Evolutionary conservation across 176 grass and related monocot genomes (phyloP).

Genomic region (Aegilops umbellulata): DNA sequence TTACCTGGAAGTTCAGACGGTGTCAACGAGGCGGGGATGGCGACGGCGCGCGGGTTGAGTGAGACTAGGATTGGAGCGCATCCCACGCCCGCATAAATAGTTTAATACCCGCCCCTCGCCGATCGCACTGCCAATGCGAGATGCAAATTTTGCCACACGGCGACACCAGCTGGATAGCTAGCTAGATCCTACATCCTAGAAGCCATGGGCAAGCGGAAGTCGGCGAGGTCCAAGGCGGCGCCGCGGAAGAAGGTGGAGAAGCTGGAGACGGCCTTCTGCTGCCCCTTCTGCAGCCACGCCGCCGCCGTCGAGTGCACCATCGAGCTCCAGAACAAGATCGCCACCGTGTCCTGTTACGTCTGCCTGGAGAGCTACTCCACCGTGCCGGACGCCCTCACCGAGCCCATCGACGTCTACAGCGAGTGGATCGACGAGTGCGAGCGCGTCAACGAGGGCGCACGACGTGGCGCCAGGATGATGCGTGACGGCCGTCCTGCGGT

Average conservation of each 20-base stretch:
- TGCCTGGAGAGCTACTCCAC: constrained; percentile 30
- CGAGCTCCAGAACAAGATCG: not conserved
- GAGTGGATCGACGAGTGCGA: constrained; percentile 42
- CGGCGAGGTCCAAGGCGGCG: not conserved
- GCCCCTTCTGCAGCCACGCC: constrained; percentile 3
- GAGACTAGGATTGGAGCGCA: no score
- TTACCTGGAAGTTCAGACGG: no score
- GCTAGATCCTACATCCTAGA: not conserved
- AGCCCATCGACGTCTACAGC: constrained; percentile 36
- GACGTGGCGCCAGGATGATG: not conserved
- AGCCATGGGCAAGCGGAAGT: constrained; percentile 35
- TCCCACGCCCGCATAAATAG: no score
- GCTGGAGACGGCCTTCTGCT: constrained; percentile 24
- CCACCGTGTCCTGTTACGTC: not conserved
- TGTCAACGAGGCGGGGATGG: no score
- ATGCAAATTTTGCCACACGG: no score
- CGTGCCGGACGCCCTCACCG: constrained; percentile 12
- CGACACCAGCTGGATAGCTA: no score
- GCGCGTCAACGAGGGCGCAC: not conserved
- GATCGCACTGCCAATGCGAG: no score
- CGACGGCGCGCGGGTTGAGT: no score
- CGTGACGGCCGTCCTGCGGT: not conserved
- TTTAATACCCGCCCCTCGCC: no score
- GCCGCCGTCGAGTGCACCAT: constrained; percentile 1
- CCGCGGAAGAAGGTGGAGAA: not conserved